Percentiles rank a stretch among this genome's conserved stretches.
These are phyloP conservation scores for Penicillium silybi DNA, from an alignment of 495 filamentous ascomycete genomes.

Conservation along the genomic window DNA sequence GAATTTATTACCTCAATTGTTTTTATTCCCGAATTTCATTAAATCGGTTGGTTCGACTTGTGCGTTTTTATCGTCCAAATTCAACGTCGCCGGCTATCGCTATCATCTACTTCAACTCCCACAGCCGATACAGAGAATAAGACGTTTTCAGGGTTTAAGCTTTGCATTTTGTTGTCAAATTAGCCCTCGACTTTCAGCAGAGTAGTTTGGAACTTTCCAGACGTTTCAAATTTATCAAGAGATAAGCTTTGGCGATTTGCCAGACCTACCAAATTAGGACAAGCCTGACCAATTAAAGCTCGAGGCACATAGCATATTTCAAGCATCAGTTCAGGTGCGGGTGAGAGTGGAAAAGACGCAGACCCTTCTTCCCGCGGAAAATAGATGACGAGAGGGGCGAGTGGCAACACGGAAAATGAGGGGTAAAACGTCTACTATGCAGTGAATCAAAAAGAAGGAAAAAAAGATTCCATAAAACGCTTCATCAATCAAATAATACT, in stretches of 20 bases:
- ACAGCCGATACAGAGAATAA: neutral
- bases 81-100: too few relatives aligned
- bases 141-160: neutral
- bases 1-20: too few relatives aligned
- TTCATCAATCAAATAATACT: neutral
- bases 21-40: too few relatives aligned
- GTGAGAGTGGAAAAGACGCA: neutral
- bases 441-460: neutral
- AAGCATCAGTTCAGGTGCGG: neutral
- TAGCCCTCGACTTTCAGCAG: neutral
- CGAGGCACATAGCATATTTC: neutral
- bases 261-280: neutral
- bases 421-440: neutral
- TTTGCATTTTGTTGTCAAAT: neutral
- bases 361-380: neutral
- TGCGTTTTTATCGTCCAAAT: too few relatives aligned
- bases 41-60: too few relatives aligned
- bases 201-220: neutral
- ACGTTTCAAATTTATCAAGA: neutral
- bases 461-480: neutral
- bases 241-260: neutral
- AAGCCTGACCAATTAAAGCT: neutral
- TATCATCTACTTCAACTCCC: too few relatives aligned
- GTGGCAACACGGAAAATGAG: conserved; percentile 3
- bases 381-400: neutral